Percentiles rank a stretch among this genome's conserved stretches.
Conservation (phyloP, 2,329 filamentous ascomycete genomes). For the Penicillium sp. region DNA sequence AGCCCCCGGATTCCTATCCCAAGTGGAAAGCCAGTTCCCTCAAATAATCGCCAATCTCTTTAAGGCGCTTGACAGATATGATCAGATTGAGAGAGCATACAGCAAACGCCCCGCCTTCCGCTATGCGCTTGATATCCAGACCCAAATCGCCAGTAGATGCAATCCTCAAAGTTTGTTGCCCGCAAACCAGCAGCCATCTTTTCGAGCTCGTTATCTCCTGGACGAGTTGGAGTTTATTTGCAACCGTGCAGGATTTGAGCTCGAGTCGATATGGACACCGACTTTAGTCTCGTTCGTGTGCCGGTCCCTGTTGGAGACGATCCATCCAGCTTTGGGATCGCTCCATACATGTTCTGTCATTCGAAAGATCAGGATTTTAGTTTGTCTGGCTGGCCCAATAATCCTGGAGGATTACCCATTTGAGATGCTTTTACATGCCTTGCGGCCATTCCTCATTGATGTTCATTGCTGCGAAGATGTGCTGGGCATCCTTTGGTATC, state of each 20-base stretch:
- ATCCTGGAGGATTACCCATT: conserved; percentile 79
- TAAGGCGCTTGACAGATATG: conserved; percentile 74
- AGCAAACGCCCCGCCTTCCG: conserved; percentile 58
- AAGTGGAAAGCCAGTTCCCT: conserved; percentile 70
- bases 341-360: conserved; percentile 84
- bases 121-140: conserved; percentile 65
- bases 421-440: conserved; percentile 83
- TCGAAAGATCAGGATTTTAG: conserved; percentile 78
- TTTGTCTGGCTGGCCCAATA: conserved; percentile 72
- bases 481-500: conserved; percentile 80
- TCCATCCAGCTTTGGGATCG: conserved; percentile 81
- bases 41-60: conserved; percentile 77
- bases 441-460: conserved; percentile 77
- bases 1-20: conserved; percentile 61
- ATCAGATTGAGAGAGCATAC: conserved; percentile 69
- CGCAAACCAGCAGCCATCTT: conserved; percentile 81
- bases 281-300: conserved; percentile 72
- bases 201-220: conserved; percentile 74
- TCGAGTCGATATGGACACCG: conserved; percentile 71
- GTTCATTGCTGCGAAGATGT: conserved; percentile 88
- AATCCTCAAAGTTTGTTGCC: conserved; percentile 67
- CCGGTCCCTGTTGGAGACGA: conserved; percentile 74
- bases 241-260: conserved; percentile 66
- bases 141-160: conserved; percentile 68
- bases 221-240: conserved; percentile 79